Evolutionary conservation across 2,329 filamentous ascomycete genomes (phyloP), one percentile per base, ranked within the genome.

Genomic region (Camillea tinctor): DNA sequence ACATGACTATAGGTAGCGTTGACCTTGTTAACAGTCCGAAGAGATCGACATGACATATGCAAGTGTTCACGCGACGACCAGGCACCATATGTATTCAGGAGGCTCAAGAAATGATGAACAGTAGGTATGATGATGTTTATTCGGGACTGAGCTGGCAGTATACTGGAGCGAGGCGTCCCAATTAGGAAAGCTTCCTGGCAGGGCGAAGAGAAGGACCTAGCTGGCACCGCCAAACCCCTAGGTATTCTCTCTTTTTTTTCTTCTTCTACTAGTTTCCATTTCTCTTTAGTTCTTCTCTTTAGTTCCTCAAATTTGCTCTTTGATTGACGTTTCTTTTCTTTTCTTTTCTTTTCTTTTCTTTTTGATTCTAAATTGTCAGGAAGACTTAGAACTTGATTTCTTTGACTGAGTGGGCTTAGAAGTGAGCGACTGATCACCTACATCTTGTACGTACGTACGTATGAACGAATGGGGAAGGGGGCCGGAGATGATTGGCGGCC

Each of bases 401-500:
- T n/a, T 15, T 53, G 51, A 23, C 51, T 30, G 6, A 19, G 51
- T n/a, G 11, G 24, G 11, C 17, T 52, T n/a, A n/a, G 22, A 51
- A 23, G 30, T 17, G 48, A n/a, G 15, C 20, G 9, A 44, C 36
- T 44, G 36, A 44, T 44, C n/a, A 44, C 36, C 36, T 44, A 44
- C 36, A 11, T 15, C 17, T 44, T n/a, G n/a, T n/a, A n/a, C n/a
- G n/a, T n/a, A n/a, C n/a, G n/a, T n/a, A n/a, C n/a, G 36, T 44
- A 44, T 15, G 17, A n/a, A 44, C 36, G 17, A 44, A 15, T n/a
- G 13, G 36, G 36, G 36, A 11, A 13, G n/a, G 21, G 7, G 22
- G n/a, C n/a, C n/a, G n/a, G 17, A n/a, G 48, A 52, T 60, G 55
- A 62, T 62, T 62, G 60, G 57, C 50, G 49, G 54, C 54, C 57